These are phyloP conservation scores for Lasiosphaeris hirsuta DNA, from an alignment of 495 filamentous ascomycete genomes.

Conservation along the genomic window DNA sequence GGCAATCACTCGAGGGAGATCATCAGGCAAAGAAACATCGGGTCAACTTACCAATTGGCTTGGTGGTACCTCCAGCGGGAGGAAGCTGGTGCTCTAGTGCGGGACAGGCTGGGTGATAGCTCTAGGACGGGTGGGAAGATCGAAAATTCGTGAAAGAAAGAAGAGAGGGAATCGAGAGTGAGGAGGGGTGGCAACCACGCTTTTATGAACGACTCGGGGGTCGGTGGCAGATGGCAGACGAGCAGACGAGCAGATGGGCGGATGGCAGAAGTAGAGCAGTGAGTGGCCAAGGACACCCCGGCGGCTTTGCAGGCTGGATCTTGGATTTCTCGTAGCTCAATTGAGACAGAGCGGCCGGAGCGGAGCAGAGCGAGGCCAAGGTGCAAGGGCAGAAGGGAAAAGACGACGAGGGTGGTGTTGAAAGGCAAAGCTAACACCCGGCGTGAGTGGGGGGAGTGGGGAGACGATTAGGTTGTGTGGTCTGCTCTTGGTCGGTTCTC, in stretches of 20 bases:
- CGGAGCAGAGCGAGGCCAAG: constrained; percentile 22
- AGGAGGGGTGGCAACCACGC: constrained; percentile 20
- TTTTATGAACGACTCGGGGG: constrained; percentile 26
- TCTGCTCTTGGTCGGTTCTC: neutral
- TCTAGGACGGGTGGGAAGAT: constrained; percentile 16
- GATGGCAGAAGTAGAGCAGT: constrained; percentile 6
- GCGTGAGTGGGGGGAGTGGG: constrained; percentile 21
- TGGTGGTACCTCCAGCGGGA: constrained; percentile 12
- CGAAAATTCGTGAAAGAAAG: constrained; percentile 25
- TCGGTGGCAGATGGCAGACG: constrained; percentile 6
- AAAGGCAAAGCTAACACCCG: constrained; percentile 6
- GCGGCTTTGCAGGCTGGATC: constrained; percentile 15
- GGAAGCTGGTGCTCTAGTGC: constrained; percentile 16
- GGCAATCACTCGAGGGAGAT: neutral
- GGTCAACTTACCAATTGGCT: constrained; percentile 30
- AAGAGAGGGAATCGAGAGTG: constrained; percentile 12
- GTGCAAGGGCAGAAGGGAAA: constrained; percentile 13
- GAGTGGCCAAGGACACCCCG: constrained; percentile 15
- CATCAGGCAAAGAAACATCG: neutral
- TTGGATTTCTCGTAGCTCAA: constrained; percentile 23
- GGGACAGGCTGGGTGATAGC: constrained; percentile 7
- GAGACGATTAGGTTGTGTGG: constrained; percentile 5
- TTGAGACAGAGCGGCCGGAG: constrained; percentile 22
- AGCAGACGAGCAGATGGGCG: constrained; percentile 4
- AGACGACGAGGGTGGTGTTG: constrained; percentile 5